Evolutionary conservation across 768 basidiomycete genomes (phyloP).

Genomic region (Leccinum subtestaceum): DNA sequence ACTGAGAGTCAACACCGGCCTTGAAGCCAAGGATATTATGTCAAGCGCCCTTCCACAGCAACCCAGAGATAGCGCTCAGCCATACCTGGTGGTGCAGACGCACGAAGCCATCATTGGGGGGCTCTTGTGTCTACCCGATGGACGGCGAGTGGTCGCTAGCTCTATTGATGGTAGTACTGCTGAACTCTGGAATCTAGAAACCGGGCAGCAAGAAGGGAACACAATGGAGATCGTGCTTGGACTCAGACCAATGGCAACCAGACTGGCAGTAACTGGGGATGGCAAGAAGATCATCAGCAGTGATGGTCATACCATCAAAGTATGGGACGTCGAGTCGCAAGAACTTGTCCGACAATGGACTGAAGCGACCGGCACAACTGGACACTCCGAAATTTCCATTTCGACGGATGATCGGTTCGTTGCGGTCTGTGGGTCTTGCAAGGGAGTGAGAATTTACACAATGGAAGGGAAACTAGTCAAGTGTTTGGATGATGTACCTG

Average conservation of each 20-base stretch:
- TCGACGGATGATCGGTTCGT: not conserved
- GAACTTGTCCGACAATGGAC: not conserved
- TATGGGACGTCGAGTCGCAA: not conserved
- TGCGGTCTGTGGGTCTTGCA: not conserved
- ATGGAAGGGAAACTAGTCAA: not conserved
- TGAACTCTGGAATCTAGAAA: slow-evolving; percentile 3
- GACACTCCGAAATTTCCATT: not conserved
- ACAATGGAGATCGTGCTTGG: not conserved
- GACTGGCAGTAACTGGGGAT: not conserved
- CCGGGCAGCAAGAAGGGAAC: slow-evolving; percentile 3
- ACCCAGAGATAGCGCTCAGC: too few species aligned
- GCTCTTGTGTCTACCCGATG: slow-evolving; percentile 5
- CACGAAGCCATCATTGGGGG: too few species aligned
- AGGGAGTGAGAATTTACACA: not conserved
- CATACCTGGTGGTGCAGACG: too few species aligned
- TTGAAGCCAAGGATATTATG: too few species aligned
- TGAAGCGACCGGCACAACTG: too few species aligned
- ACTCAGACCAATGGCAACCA: too few species aligned
- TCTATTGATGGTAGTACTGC: not conserved
- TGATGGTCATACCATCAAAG: not conserved
- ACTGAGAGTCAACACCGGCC: too few species aligned
- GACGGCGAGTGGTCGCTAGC: slow-evolving; percentile 5
- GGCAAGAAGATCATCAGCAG: not conserved
- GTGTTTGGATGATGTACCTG: not conserved
- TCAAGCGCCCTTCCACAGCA: too few species aligned